Conservation (phyloP, 2,329 filamentous ascomycete genomes). For the Xylariaceae sp. region DNA sequence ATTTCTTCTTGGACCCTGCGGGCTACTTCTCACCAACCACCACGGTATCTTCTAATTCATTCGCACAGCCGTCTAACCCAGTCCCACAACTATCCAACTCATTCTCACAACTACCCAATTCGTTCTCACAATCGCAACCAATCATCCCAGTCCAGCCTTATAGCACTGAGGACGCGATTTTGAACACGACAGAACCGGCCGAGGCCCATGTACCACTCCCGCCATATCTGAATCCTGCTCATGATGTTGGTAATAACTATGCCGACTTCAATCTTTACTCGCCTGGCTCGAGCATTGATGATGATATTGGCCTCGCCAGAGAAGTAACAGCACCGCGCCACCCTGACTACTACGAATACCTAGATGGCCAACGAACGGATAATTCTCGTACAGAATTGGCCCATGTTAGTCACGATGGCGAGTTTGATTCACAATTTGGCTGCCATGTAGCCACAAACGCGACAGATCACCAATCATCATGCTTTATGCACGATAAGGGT, state of each 20-base stretch:
- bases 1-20: slow-evolving; percentile 50
- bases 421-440: slow-evolving; percentile 1
- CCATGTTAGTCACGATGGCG: not conserved
- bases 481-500: not conserved
- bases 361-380: slow-evolving; percentile 5
- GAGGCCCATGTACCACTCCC: slow-evolving; percentile 33
- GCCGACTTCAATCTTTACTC: slow-evolving; percentile 61
- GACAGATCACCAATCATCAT: not conserved
- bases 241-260: slow-evolving; percentile 48
- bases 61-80: slow-evolving; percentile 39
- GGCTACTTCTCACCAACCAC: slow-evolving; percentile 45
- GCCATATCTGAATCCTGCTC: slow-evolving; percentile 46
- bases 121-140: slow-evolving; percentile 40
- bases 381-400: not conserved
- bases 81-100: slow-evolving; percentile 28
- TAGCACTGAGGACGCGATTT: slow-evolving; percentile 9
- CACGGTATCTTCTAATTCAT: slow-evolving; percentile 32
- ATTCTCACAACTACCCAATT: slow-evolving; percentile 40
- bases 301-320: slow-evolving; percentile 43
- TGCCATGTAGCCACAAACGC: not conserved
- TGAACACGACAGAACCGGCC: slow-evolving; percentile 8
- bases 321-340: slow-evolving; percentile 30
- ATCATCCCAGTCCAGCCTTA: slow-evolving; percentile 31
- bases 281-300: slow-evolving; percentile 50
- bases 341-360: slow-evolving; percentile 5